These are phyloP conservation scores for Lupinus albus DNA, from an alignment of 306 rosid species.

Conservation along the genomic window DNA sequence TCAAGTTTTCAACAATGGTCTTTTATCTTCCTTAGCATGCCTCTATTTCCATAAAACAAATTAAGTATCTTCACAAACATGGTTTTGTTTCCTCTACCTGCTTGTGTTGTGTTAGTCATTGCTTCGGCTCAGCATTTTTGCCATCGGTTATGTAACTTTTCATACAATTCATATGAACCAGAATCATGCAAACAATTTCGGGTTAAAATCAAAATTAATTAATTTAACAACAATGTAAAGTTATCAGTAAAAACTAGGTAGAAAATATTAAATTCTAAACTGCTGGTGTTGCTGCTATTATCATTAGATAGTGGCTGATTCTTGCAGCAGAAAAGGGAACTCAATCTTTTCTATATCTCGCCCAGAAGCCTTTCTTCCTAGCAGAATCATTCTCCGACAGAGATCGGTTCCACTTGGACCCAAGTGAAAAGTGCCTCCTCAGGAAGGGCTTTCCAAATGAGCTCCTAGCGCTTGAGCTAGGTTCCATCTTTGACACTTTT, in stretches of 20 bases:
- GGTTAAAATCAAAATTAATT: slow-evolving; percentile 39
- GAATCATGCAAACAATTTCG: slow-evolving; percentile 28
- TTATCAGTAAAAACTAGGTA: slow-evolving; percentile 42
- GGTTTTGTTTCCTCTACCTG: too few species aligned
- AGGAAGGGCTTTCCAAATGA: slow-evolving; percentile 66
- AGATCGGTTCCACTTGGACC: slow-evolving; percentile 71
- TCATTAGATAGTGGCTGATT: slow-evolving; percentile 31
- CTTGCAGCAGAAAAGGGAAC: slow-evolving; percentile 35
- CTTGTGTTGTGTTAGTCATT: too few species aligned
- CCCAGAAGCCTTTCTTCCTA: slow-evolving; percentile 79
- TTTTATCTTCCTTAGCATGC: too few species aligned
- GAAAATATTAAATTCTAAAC: slow-evolving; percentile 42
- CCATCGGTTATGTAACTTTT: slow-evolving; percentile 9
- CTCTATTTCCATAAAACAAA: too few species aligned
- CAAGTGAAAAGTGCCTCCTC: slow-evolving; percentile 71
- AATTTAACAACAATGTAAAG: slow-evolving; percentile 31
- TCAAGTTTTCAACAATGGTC: too few species aligned
- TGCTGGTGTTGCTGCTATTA: slow-evolving; percentile 36
- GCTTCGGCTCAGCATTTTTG: slow-evolving; percentile 16
- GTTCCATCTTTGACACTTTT: slow-evolving; percentile 62
- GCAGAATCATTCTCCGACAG: slow-evolving; percentile 62
- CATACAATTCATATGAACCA: slow-evolving; percentile 34
- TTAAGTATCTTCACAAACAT: too few species aligned
- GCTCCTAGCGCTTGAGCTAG: slow-evolving; percentile 66
- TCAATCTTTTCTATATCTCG: slow-evolving; percentile 66